These are phyloP conservation scores for Paulownia fortunei DNA, from an alignment of 257 asterid genomes.

Conservation along the genomic window DNA sequence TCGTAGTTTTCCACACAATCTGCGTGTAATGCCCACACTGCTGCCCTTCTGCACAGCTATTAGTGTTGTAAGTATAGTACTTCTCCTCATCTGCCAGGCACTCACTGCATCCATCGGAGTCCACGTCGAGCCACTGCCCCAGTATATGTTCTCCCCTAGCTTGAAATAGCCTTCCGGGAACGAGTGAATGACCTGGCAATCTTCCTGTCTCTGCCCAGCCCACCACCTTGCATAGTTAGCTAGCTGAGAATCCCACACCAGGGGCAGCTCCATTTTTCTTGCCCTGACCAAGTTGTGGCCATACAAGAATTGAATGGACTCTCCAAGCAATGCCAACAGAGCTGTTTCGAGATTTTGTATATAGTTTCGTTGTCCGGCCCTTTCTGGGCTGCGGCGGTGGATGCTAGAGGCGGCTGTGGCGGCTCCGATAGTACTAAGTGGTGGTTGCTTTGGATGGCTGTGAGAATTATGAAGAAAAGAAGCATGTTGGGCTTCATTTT, in stretches of 20 bases:
- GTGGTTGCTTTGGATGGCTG: conserved; percentile 20
- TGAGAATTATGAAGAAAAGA: conserved; percentile 27
- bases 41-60: conserved; percentile 60
- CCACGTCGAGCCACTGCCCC: conserved; percentile 82
- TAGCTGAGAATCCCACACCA: conserved; percentile 65
- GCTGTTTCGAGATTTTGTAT: conserved; percentile 53
- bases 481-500: conserved; percentile 31
- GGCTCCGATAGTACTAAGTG: not conserved
- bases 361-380: conserved; percentile 50
- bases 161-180: conserved; percentile 65
- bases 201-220: conserved; percentile 63
- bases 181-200: conserved; percentile 60
- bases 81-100: conserved; percentile 77
- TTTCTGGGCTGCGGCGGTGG: not conserved
- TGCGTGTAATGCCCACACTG: conserved; percentile 85
- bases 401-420: conserved; percentile 2
- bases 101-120: conserved; percentile 64
- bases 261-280: conserved; percentile 57
- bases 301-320: conserved; percentile 63
- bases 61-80: conserved; percentile 49
- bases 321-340: conserved; percentile 63
- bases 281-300: conserved; percentile 75
- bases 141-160: conserved; percentile 73
- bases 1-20: conserved; percentile 72
- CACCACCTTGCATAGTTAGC: conserved; percentile 67